Base-by-base conservation (phyloP, 73 alveolate species). In the Paramecium caudatum region DNA sequence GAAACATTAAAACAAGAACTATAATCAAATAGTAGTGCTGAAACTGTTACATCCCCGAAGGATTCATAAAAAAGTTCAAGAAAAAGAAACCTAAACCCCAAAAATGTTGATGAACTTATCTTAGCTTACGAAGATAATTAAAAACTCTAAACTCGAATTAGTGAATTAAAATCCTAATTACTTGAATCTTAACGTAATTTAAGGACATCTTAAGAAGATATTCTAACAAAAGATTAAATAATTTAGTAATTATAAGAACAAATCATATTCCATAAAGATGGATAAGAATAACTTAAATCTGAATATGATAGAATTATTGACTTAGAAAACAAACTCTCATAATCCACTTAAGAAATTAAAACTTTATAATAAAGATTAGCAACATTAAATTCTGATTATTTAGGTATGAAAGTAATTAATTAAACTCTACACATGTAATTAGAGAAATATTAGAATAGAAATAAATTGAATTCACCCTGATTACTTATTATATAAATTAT, bases 321-420 rank as follows among this genome's bases (percentile, higher is more conserved):
- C n/a, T n/a, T n/a, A n/a, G n/a, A n/a, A n/a, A n/a, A n/a, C n/a
- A n/a, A n/a, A n/a, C n/a, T n/a, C n/a, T n/a, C n/a, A n/a, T n/a
- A n/a, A n/a, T n/a, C n/a, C n/a, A n/a, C n/a, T n/a, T n/a, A n/a
- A 7, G 80, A 55, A 25, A 55, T 55, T 23, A 19, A 55, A 9
- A 19, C 23, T 12, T 9, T 23, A 8, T 10, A 2, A 27, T 10
- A 55, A 25, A 55, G n/a, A 21, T 55, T 55, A 43, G 45, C 80
- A 55, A 55, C 12, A 12, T 3, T 55, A 43, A 55, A 55, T 55
- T 55, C 80, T 55, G 80, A 55, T 55, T 55, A 55, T 55, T 55
- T 55, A 23, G 80, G 80, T 27, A 55, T 55, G 80, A 55, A 55
- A 55, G 80, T 55, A 1, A 55, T 55, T 55, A 55, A 55, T 55